Percentiles rank a stretch among this genome's conserved stretches.
These are phyloP conservation scores for Papiliotrema terrestris DNA, from an alignment of 1,284 basidiomycete species.

Conservation along the genomic window DNA sequence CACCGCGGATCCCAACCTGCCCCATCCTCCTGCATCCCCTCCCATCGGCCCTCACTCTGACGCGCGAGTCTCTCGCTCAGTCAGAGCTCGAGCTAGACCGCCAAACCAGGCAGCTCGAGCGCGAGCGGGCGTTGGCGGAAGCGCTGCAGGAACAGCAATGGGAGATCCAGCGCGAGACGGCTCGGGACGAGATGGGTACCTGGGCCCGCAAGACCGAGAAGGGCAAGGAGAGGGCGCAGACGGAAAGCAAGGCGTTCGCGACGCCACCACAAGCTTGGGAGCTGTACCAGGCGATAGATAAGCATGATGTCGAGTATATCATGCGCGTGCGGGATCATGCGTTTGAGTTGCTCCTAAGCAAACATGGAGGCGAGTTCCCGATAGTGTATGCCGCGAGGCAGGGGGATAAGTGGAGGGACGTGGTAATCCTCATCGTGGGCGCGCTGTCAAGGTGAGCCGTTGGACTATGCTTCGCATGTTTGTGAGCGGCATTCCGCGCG, in stretches of 20 bases:
- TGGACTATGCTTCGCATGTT: too few relatives aligned
- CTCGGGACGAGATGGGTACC: constrained; percentile 25
- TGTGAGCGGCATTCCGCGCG: too few relatives aligned
- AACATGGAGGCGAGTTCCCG: constrained; percentile 48
- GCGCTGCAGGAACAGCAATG: constrained; percentile 44
- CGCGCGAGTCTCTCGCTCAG: constrained; percentile 26
- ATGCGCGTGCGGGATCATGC: constrained; percentile 48
- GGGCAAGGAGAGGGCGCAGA: constrained; percentile 9
- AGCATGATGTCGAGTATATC: constrained; percentile 47
- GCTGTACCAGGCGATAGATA: constrained; percentile 48
- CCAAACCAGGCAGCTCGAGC: constrained; percentile 27
- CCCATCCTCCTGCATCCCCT: constrained; percentile 41
- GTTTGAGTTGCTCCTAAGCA: constrained; percentile 43
- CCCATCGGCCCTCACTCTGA: constrained; percentile 25
- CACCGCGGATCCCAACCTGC: constrained; percentile 24
- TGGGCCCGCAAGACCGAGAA: constrained; percentile 10
- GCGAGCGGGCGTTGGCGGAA: constrained; percentile 40
- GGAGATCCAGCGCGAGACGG: constrained; percentile 28
- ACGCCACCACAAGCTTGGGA: constrained; percentile 48
- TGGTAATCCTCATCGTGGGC: constrained; percentile 46
- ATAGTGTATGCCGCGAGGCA: constrained; percentile 47
- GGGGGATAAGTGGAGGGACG: constrained; percentile 41
- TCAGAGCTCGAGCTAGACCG: constrained; percentile 43
- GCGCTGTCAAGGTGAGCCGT: constrained; percentile 42
- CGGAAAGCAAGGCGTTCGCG: constrained; percentile 28